Percentiles rank a stretch among this genome's conserved stretches.
These are phyloP conservation scores for Peniophora sp. DNA, from an alignment of 1,284 basidiomycete genomes.

Conservation along the genomic window DNA sequence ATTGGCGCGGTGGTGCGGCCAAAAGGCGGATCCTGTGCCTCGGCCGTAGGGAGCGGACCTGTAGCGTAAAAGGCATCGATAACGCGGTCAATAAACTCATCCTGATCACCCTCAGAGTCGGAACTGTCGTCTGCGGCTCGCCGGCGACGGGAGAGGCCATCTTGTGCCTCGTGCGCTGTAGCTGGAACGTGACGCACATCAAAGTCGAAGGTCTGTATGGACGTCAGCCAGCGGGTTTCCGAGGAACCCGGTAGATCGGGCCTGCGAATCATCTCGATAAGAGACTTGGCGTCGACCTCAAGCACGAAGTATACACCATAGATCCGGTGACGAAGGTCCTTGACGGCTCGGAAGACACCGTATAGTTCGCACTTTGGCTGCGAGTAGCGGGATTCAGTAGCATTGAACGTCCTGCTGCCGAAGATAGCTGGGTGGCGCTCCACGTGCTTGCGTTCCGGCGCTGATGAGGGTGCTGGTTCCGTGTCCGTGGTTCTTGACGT, in stretches of 20 bases:
- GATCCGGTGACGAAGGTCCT: slow-evolving; percentile 19
- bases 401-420: slow-evolving; percentile 19
- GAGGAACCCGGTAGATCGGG: slow-evolving; percentile 26
- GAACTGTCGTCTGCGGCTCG: slow-evolving; percentile 8
- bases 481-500: no score
- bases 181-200: slow-evolving; percentile 23
- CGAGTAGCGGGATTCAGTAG: slow-evolving; percentile 23
- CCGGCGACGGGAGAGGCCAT: slow-evolving; percentile 20
- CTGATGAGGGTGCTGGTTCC: no score
- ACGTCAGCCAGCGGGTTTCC: slow-evolving; percentile 26
- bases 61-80: neutral
- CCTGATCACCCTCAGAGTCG: neutral
- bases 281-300: slow-evolving; percentile 25
- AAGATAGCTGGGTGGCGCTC: slow-evolving; percentile 19
- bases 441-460: slow-evolving; percentile 10
- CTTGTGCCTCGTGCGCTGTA: slow-evolving; percentile 16
- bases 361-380: slow-evolving; percentile 31
- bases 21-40: neutral
- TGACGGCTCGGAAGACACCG: slow-evolving; percentile 24
- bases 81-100: neutral
- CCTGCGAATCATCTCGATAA: slow-evolving; percentile 25
- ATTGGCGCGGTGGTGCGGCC: neutral
- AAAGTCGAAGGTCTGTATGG: slow-evolving; percentile 24
- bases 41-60: neutral
- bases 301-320: slow-evolving; percentile 24